Evolutionary conservation across 306 rosid genomes (phyloP).

Genomic region (Acacia confusa): DNA sequence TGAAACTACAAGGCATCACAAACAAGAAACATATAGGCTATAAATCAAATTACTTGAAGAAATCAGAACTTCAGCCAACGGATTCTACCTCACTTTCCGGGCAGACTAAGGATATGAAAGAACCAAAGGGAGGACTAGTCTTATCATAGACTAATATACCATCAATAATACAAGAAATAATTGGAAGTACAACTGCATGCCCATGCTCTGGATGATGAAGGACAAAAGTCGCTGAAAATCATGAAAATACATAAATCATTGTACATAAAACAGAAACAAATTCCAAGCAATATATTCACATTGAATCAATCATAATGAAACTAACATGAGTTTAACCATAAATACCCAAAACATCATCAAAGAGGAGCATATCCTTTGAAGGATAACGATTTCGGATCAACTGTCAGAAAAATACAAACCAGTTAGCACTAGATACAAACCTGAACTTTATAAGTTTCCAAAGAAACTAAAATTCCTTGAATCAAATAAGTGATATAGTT

Average conservation of each 20-base stretch:
- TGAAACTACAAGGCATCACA: slow-evolving; percentile 10
- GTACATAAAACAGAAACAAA: slow-evolving; percentile 24
- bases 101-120: slow-evolving; percentile 89
- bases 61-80: slow-evolving; percentile 16
- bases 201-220: slow-evolving; percentile 99
- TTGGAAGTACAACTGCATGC: slow-evolving; percentile 92
- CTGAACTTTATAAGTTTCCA: slow-evolving; percentile 8
- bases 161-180: slow-evolving; percentile 90
- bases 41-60: slow-evolving; percentile 16
- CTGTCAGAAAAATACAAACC: slow-evolving; percentile 53
- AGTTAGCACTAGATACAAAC: slow-evolving; percentile 30
- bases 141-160: slow-evolving; percentile 77
- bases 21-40: background rate
- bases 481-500: slow-evolving; percentile 17
- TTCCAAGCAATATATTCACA: slow-evolving; percentile 15
- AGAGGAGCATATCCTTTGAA: slow-evolving; percentile 74
- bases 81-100: slow-evolving; percentile 77
- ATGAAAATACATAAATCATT: slow-evolving; percentile 41
- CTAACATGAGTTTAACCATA: slow-evolving; percentile 46
- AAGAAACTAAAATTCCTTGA: background rate
- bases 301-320: slow-evolving; percentile 29
- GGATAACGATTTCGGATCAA: slow-evolving; percentile 90
- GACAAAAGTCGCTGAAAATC: slow-evolving; percentile 80
- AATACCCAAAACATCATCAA: slow-evolving; percentile 94
- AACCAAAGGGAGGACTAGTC: slow-evolving; percentile 80